Evolutionary conservation across 2,329 filamentous ascomycete genomes (phyloP).

Genomic region (Metarhizium brunneum): DNA sequence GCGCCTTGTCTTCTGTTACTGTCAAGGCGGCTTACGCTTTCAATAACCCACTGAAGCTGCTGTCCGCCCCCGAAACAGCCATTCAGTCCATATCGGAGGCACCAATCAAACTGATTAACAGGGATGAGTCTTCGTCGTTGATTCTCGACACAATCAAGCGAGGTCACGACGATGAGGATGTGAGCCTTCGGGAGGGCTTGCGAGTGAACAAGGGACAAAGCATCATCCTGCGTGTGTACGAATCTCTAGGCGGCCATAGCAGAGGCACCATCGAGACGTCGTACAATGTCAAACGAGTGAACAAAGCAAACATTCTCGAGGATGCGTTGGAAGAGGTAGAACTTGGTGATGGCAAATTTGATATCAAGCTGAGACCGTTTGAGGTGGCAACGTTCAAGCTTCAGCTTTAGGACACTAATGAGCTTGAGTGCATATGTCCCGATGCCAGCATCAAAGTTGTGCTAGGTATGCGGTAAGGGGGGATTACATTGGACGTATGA

Average conservation of each 20-base stretch:
- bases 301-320: constrained; percentile 80
- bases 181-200: constrained; percentile 51
- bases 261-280: constrained; percentile 60
- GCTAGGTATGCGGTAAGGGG: constrained; percentile 5
- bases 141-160: constrained; percentile 88
- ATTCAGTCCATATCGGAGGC: constrained; percentile 18
- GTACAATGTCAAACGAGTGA: constrained; percentile 65
- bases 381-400: constrained; percentile 78
- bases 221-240: constrained; percentile 78
- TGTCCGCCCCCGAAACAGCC: constrained; percentile 18
- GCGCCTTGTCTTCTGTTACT: constrained; percentile 60
- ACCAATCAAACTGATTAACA: constrained; percentile 59
- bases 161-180: constrained; percentile 77
- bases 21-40: constrained; percentile 82
- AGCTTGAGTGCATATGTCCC: constrained; percentile 17
- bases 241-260: constrained; percentile 74
- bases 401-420: constrained; percentile 30
- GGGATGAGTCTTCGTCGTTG: constrained; percentile 46
- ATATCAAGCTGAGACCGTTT: constrained; percentile 65
- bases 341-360: constrained; percentile 38
- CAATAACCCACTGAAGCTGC: constrained; percentile 62
- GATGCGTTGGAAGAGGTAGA: constrained; percentile 66
- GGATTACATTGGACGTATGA: not conserved
- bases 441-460: constrained; percentile 10
- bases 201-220: constrained; percentile 62